Evolutionary conservation across 2,329 filamentous ascomycete genomes (phyloP), one percentile per base, ranked within the genome.

Genomic region (Monosporascus sp.): DNA sequence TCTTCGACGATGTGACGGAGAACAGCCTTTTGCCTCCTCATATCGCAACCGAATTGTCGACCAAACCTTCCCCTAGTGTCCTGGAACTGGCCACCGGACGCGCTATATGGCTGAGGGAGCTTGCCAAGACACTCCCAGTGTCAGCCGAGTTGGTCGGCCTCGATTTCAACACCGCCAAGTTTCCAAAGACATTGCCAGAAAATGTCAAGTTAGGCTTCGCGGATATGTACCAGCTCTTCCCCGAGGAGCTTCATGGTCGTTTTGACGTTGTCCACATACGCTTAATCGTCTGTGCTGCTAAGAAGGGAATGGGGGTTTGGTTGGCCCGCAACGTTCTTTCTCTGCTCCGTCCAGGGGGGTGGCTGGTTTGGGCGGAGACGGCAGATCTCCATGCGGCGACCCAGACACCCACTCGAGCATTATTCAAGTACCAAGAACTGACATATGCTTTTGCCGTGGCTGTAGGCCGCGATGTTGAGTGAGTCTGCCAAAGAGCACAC

Each of bases 181-280:
- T 59, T 27, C 57, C 53, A 8, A n/a, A 17, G 7, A 37, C 43
- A 15, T 49, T 52, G 9, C 25, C 51, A 7, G 18, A 41, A 2
- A 59, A 58, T 35, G 27, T 59, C 14, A 55, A 14, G 22, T 37
- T 59, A 4, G 38, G 41, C 6, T 50, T 52, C 17, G 54, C 27
- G 6, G 38, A 61, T 38, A 50, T 48, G 22, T 55, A 54, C 20
- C 47, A 56, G 35, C 55, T 54, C 3, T 58, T 59, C 44, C 52
- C 54, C 1, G 37, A 50, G 14, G 49, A 55, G 22, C 39, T 53
- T 11, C 48, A 11, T 17, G 48, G 25, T 38, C 31, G 43, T 14
- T 59, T 59, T 25, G 57, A 59, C 38, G 53, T 59, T 35, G 57
- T 59, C 3, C 50, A 59, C 24, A 47, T 59, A 18, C 55, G 57